Evolutionary conservation across 75 land plant species (phyloP), one percentile per base, ranked within the genome.

Genomic region (Chamaecyparis obtusa): DNA sequence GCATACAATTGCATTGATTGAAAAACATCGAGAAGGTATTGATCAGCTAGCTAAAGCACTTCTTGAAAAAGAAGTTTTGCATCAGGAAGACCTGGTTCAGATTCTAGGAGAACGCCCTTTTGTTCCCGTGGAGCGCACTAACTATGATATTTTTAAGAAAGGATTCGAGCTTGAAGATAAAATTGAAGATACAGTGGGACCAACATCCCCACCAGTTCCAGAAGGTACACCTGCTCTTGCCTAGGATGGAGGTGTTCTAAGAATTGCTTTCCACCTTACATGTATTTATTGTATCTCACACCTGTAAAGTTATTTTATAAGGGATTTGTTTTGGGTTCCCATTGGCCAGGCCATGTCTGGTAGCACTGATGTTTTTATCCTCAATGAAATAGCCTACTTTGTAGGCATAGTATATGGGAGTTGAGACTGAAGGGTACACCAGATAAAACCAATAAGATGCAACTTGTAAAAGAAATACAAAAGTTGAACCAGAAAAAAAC

Each of bases 101-200:
- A 84, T 92, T 86, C 83, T 92, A 76, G 93, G 93, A 33, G 90
- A 88, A 39, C 79, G 93, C 67, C 93, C 93, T 33, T 92, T 91
- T 76, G 85, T 86, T 80, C 32, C 84, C 76, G 88, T 84, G 39
- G 93, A 92, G 86, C 79, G 87, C 21, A 86, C 90, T n/a, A 91
- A 92, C 69, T 92, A 91, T 51, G 93, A 92, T 77, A 69, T 72
- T 44, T 91, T 92, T 46, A 92, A 91, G 78, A 86, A 78, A 41
- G 92, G 93, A 16, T 92, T 92, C 51, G 71, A 81, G 54, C 79
- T 27, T 14, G 86, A 85, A 36, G 86, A 32, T 44, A 87, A 81
- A 35, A 81, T 46, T 51, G 55, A 87, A 87, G 86, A 81, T 51
- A 84, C 43, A 39, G 83, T 16, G 46, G 55, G 51, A 19, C 43